Conservation (phyloP, 208 protist species). For the Leishmania major region DNA sequence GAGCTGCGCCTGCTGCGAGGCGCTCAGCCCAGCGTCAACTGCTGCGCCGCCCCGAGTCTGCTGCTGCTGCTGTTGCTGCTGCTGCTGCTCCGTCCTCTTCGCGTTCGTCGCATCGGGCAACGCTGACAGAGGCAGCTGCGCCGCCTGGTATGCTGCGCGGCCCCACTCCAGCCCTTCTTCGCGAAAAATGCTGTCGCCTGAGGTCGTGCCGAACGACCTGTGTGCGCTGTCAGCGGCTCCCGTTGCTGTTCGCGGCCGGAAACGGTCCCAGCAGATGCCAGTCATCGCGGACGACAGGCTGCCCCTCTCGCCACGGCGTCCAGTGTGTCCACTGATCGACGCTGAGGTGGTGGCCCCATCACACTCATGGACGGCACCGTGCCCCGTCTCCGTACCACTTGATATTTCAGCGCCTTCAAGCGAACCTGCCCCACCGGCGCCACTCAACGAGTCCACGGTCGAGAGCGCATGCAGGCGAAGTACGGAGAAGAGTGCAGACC, state of each 20-base stretch:
- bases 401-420: not conserved
- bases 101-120: not conserved
- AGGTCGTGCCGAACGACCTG: not conserved
- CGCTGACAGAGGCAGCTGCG: not conserved
- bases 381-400: not conserved
- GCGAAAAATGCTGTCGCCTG: conserved; percentile 16
- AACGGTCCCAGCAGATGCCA: conserved; percentile 24
- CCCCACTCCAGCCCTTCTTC: conserved; percentile 21
- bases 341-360: not conserved
- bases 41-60: not conserved
- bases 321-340: not conserved
- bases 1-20: conserved; percentile 10
- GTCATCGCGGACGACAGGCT: not conserved
- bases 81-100: not conserved
- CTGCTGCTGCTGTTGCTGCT: conserved; percentile 14
- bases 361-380: not conserved
- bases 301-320: not conserved
- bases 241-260: not conserved
- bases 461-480: conserved; percentile 19
- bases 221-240: not conserved
- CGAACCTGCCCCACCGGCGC: not conserved
- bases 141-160: not conserved
- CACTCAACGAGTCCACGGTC: not conserved
- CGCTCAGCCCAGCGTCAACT: not conserved
- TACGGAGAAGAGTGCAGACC: conserved; percentile 3